These are phyloP conservation scores for Blastocystis sp. DNA, from an alignment of 352 stramenopile species.

Conservation along the genomic window DNA sequence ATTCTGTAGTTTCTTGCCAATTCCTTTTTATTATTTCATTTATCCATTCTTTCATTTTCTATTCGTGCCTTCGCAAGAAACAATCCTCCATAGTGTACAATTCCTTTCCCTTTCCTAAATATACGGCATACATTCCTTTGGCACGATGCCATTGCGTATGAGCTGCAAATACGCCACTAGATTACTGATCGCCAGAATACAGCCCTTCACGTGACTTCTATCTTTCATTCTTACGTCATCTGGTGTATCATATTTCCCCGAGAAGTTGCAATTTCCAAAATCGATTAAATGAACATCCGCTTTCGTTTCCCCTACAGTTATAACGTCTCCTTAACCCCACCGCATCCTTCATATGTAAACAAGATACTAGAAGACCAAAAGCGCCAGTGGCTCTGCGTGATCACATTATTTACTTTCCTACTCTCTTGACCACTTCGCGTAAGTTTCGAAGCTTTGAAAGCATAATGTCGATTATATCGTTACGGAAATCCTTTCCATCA, in stretches of 20 bases:
- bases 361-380: slow-evolving; percentile 43
- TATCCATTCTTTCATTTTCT: no score
- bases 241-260: slow-evolving; percentile 7
- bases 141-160: slow-evolving; percentile 8
- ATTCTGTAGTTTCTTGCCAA: no score
- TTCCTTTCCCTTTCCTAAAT: background rate
- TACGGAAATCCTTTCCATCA: background rate
- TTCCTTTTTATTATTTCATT: no score
- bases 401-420: background rate
- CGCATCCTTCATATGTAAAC: slow-evolving; percentile 31
- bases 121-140: background rate
- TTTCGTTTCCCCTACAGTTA: no score
- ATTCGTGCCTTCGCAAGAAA: no score
- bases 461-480: slow-evolving; percentile 13
- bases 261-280: slow-evolving; percentile 56
- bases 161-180: slow-evolving; percentile 10
- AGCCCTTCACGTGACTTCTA: background rate
- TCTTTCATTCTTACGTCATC: background rate
- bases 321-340: no score
- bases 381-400: slow-evolving; percentile 1
- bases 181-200: slow-evolving; percentile 31
- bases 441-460: background rate
- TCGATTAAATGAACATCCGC: slow-evolving; percentile 46
- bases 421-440: background rate
- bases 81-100: background rate